Base-by-base conservation (phyloP, 2,329 filamentous ascomycete species). In the Aspergillus texensis region DNA sequence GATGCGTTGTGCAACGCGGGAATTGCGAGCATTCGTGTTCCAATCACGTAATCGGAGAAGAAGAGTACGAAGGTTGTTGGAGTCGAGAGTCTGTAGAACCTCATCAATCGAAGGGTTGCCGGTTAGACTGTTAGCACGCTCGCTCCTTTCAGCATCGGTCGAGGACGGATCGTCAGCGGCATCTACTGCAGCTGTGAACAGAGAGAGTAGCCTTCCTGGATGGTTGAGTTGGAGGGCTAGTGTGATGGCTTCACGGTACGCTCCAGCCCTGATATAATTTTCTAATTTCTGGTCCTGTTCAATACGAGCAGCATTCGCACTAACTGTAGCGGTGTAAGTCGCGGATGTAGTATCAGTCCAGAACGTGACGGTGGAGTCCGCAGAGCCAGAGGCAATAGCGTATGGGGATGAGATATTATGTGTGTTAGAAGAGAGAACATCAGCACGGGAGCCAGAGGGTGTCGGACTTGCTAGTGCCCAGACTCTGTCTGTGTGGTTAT, bases 401-500 rank as follows among this genome's bases (percentile, higher is more conserved):
- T 94, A 84, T 3, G 80, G 81, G n/a, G 78, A 76, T 14, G 73
- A 68, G 57, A 70, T 70, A 46, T 71, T 64, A n/a, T 72, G 73
- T 46, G 74, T 68, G 19, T 74, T 70, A 43, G 72, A 71, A 30
- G 68, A 66, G 64, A 75, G 74, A 36, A 70, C 68, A 46, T 77
- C 70, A 43, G 68, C 65, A 52, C 74, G 73, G 28, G 72, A 73
- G 34, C 77, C 75, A 14, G 75, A 77, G 10, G 77, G 73, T 4
- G 72, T 83, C 74, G 53, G 90, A 84, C 75, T 94, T 85, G 92
- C 88, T 21, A 98, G 82, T 0, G 93, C 93, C 94, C 94, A 97
- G 1, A 98, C 94, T 62, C 95, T 88, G 79, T 99, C 95, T 71
- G 93, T 93, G 77, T 99, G 95, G 79, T 98, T 98, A 79, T 99